Evolutionary conservation across 2,329 filamentous ascomycete species (phyloP), one percentile per base, ranked within the genome.

Genomic region (Proliferodiscus dingleyae): DNA sequence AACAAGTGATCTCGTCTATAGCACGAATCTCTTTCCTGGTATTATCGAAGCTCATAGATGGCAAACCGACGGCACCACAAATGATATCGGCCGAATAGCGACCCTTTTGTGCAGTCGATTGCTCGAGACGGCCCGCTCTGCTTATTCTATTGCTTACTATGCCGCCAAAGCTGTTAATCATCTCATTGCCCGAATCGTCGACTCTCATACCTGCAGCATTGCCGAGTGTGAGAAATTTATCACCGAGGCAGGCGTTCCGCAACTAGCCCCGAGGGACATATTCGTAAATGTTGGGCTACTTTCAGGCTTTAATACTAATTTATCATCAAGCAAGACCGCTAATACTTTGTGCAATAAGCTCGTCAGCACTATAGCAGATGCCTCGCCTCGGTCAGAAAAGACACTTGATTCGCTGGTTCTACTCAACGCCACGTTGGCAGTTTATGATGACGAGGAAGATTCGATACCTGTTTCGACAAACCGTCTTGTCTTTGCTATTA

Each of bases 401-500:
- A 71, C 75, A 0, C 60, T 77, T 11, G 62, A 68, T 22, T 69
- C 67, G 0, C 63, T 85, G 2, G 71, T 77, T 2, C 66, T 83
- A 1, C 64, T 84, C 4, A 75, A 80, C 15, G 65, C 74, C 6
- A 73, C 70, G 45, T 63, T 77, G 47, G 63, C 67, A 7, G 63
- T 80, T 11, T 84, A 80, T 49, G 70, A 74, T 19, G 39, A 63
- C 0, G 75, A 71, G 2, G 39, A 63, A 0, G 75, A 71, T 2
- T 67, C 74, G 49, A 52, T 82, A 6, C 80, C 80, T 1, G 73
- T 81, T 1, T 74, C 77, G 1, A 78, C 75, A 36, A 81, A 61
- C 44, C 40, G 62, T 21, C 39, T 62, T 15, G 54, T 95, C 0
- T 93, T 95, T 66, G 81, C 91, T 7, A 80, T 91, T 33, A 87